phyloP scores from a whole-genome alignment of 805 yeast species.

The Peterozyma xylosa region DNA sequence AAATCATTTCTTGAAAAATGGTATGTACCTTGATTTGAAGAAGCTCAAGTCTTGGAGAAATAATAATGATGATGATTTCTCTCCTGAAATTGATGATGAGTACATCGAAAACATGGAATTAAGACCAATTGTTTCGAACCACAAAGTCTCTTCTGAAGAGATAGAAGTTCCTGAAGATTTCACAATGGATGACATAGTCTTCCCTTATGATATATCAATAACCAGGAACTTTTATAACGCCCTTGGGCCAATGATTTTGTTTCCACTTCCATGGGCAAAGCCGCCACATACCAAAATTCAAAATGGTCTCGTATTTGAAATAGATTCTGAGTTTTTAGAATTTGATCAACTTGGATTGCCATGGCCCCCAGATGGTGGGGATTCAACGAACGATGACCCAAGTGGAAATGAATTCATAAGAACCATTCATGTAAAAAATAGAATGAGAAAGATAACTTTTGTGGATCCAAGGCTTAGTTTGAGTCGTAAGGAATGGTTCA shows the following conservation, averaged over 20 bases:
- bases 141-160: constrained; percentile 3
- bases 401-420: constrained; percentile 6
- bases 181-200: constrained; percentile 58
- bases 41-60: constrained; percentile 37
- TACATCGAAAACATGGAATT: constrained; percentile 11
- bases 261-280: constrained; percentile 68
- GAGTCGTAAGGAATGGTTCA: constrained; percentile 53
- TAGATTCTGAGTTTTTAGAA: constrained; percentile 39
- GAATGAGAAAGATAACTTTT: not conserved
- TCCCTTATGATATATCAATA: constrained; percentile 77
- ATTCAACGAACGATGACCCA: constrained; percentile 21
- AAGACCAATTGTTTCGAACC: not conserved
- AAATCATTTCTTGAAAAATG: constrained; percentile 35
- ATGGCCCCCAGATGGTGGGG: constrained; percentile 91
- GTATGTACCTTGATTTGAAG: constrained; percentile 28
- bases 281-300: constrained; percentile 53
- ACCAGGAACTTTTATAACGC: constrained; percentile 42
- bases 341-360: constrained; percentile 63
- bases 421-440: constrained; percentile 6
- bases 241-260: constrained; percentile 56
- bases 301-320: constrained; percentile 50
- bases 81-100: constrained; percentile 10
- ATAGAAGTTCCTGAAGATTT: constrained; percentile 19
- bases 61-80: constrained; percentile 8
- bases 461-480: constrained; percentile 27